Evolutionary conservation across 306 rosid species (phyloP).

Genomic region (Myrica gale): DNA sequence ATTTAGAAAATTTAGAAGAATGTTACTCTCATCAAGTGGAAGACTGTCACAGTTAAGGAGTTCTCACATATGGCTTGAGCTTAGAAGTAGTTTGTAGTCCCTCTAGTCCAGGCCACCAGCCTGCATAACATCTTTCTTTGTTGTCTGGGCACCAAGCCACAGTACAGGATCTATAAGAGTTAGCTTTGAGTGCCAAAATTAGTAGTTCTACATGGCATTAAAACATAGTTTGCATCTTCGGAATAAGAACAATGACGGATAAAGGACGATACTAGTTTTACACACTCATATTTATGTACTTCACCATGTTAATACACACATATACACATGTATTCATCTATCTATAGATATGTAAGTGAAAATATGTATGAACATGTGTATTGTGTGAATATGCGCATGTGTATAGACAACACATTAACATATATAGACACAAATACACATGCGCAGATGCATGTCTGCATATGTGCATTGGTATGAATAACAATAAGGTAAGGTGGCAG

Average conservation of each 20-base stretch:
- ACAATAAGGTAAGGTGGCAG: neutral
- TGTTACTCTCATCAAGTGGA: neutral
- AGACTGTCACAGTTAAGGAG: constrained; percentile 1
- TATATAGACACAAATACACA: neutral
- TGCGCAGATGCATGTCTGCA: neutral
- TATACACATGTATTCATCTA: neutral
- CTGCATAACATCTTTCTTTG: neutral
- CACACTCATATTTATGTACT: too few relatives aligned
- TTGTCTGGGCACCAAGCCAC: neutral
- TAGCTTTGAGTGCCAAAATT: neutral
- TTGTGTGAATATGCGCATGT: neutral
- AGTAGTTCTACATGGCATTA: neutral
- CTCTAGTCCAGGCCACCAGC: neutral
- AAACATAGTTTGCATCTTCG: neutral
- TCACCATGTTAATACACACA: neutral
- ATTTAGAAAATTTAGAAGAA: neutral
- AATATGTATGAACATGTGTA: neutral
- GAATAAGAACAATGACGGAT: neutral
- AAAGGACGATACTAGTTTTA: neutral
- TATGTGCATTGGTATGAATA: neutral
- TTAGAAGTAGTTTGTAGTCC: neutral
- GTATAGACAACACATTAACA: neutral
- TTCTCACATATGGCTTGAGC: constrained; percentile 2
- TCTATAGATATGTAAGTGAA: neutral
- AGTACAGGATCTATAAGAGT: neutral